A percentile compares a stretch with the other conserved stretches of the same genome.
These are phyloP conservation scores for Cymbopogon flexuosus DNA, from an alignment of 202 grass and related monocot species.

Conservation along the genomic window DNA sequence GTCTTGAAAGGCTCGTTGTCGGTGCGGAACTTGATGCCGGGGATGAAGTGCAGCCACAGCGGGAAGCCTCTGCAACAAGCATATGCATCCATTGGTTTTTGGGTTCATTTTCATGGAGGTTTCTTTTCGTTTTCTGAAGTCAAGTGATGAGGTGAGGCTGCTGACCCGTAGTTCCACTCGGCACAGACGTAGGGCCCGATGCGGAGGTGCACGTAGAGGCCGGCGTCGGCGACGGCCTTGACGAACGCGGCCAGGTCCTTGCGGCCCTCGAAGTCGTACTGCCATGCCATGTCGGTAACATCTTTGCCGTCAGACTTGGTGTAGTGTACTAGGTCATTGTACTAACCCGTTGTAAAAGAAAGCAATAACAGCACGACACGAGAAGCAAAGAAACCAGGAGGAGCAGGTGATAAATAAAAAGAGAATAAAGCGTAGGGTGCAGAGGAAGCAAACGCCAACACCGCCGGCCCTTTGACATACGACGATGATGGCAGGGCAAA, in stretches of 20 bases:
- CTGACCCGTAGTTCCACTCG: conserved; percentile 98
- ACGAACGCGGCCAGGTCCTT: conserved; percentile 89
- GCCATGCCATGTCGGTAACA: conserved; percentile 7
- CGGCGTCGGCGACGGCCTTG: conserved; percentile 73
- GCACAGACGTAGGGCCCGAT: conserved; percentile 96
- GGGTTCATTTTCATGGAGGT: background rate
- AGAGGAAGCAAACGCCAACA: conserved; percentile 32
- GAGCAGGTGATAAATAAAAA: conserved; percentile 5
- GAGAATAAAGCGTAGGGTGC: conserved; percentile 39
- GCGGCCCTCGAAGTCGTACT: conserved; percentile 99
- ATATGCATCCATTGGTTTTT: background rate
- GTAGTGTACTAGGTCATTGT: background rate
- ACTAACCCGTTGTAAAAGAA: background rate
- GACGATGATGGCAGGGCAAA: conserved; percentile 15
- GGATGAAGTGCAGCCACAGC: conserved; percentile 96
- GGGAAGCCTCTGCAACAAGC: conserved; percentile 73
- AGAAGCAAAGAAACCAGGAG: background rate
- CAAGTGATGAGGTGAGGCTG: background rate
- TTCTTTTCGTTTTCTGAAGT: background rate
- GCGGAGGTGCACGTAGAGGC: conserved; percentile 91
- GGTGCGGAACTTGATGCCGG: conserved; percentile 92
- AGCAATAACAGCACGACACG: background rate
- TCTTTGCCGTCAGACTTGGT: background rate
- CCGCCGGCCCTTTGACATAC: conserved; percentile 4
- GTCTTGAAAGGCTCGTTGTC: conserved; percentile 91